Evolutionary conservation across 768 basidiomycete species (phyloP), one percentile per base, ranked within the genome.

Genomic region (Sporobolomyces roseus): DNA sequence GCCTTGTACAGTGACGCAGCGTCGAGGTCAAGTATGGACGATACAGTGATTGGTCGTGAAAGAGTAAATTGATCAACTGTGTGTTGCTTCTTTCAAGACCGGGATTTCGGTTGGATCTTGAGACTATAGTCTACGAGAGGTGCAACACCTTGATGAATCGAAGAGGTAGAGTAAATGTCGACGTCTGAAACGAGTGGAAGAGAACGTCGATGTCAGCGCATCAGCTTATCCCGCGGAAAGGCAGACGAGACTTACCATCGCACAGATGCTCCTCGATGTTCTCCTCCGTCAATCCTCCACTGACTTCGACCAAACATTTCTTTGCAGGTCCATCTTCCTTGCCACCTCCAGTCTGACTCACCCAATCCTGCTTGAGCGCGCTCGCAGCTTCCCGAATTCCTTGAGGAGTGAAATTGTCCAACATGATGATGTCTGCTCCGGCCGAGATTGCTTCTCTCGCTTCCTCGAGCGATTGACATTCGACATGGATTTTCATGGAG

Each of bases 391-490:
- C 80, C 14, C 84, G 82, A 49, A 98, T 81, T 74, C 87, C 83
- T 3, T 82, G 81, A 2, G 72, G 66, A 7, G 66, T 72, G 36
- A 76, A 75, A 38, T 76, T 78, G 68, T 76, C 76, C 49, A 77
- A 68, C 76, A 77, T 77, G 65, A 77, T 53, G n/a, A 77, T 73
- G 63, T 77, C 76, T 3, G 76, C 76, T 5, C 96, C 96, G 9
- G 93, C 93, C 19, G 86, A 86, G 75, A 99, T 92, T n/a, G 96
- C 96, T 80, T 98, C 93, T 75, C 93, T 87, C 16, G 93, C 96
- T 78, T 96, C 93, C 25, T 82, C 87, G 79, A 91, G 88, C 9
- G 88, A 87, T 49, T 85, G 83, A 30, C 94, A 93, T 79, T 99
- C 96, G 35, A 98, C 92, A 70, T 98, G 94, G 49, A 99, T 85